Evolutionary conservation across 345 rosid genomes (phyloP).

Genomic region (Angophora floribunda): DNA sequence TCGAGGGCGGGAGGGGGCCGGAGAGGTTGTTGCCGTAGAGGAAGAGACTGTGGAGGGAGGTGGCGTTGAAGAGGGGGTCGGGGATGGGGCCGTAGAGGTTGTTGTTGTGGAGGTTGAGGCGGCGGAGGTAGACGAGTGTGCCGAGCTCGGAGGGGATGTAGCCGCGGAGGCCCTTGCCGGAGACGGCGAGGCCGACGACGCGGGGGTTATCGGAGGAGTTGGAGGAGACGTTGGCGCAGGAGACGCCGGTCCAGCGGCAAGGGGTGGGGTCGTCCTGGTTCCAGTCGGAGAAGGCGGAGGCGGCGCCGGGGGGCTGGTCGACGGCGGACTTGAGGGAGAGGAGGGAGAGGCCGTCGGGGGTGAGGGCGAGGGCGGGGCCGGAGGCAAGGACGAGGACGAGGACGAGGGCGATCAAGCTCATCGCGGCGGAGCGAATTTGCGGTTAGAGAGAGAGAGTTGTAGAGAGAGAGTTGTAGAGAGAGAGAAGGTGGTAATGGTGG

Average conservation of each 20-base stretch:
- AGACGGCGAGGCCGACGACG: conserved; percentile 64
- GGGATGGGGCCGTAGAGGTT: conserved; percentile 73
- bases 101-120: conserved; percentile 78
- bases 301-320: conserved; percentile 21
- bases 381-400: not conserved
- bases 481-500: not conserved
- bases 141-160: conserved; percentile 97
- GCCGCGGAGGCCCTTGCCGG: conserved; percentile 70
- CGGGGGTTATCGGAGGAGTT: conserved; percentile 36
- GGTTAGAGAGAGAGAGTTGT: not conserved
- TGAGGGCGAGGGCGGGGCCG: conserved; percentile 26
- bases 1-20: conserved; percentile 63
- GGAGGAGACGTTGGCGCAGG: conserved; percentile 69
- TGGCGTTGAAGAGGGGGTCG: conserved; percentile 69
- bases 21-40: conserved; percentile 81
- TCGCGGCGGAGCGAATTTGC: not conserved
- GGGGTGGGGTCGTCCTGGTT: conserved; percentile 69
- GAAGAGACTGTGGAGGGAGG: conserved; percentile 78
- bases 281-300: conserved; percentile 71
- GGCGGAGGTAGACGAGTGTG: conserved; percentile 58
- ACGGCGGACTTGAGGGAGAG: conserved; percentile 90
- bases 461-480: not conserved
- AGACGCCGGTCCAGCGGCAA: conserved; percentile 80
- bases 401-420: not conserved
- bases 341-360: conserved; percentile 86